A percentile compares a stretch with the other conserved stretches of the same genome.
phyloP scores from a whole-genome alignment of 2,329 filamentous ascomycete species.

The Trichoderma atrobrunneum region DNA sequence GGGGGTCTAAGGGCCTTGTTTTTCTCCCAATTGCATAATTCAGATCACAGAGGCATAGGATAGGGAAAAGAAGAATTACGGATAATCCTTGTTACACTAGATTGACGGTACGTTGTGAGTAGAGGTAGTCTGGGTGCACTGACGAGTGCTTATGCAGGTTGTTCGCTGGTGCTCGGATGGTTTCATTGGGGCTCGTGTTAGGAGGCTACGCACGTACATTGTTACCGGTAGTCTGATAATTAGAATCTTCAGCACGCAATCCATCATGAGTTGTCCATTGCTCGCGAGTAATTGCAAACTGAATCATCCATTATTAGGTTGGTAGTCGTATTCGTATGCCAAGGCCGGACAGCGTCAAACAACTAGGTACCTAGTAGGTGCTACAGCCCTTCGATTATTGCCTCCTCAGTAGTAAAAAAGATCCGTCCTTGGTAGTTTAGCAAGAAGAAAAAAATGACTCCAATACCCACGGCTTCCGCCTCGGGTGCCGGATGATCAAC shows the following conservation, averaged over 20 bases:
- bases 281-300: not conserved
- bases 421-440: not conserved
- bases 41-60: not conserved
- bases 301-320: not conserved
- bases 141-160: not conserved
- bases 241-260: not conserved
- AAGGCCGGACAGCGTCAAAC: not conserved
- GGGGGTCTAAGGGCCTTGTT: not conserved
- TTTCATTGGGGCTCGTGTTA: not conserved
- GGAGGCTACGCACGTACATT: not conserved
- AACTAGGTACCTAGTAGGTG: not conserved
- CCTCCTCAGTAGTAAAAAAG: not conserved
- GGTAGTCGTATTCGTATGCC: not conserved
- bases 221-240: not conserved
- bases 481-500: not conserved
- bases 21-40: not conserved
- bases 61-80: not conserved
- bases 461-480: not conserved
- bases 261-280: not conserved
- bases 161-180: not conserved
- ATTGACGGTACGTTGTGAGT: not conserved
- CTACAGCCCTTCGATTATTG: not conserved
- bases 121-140: not conserved
- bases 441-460: not conserved
- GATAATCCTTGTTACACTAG: not conserved